These are phyloP conservation scores for Aspergillus sp. DNA, from an alignment of 2,329 filamentous ascomycete genomes.

Conservation along the genomic window DNA sequence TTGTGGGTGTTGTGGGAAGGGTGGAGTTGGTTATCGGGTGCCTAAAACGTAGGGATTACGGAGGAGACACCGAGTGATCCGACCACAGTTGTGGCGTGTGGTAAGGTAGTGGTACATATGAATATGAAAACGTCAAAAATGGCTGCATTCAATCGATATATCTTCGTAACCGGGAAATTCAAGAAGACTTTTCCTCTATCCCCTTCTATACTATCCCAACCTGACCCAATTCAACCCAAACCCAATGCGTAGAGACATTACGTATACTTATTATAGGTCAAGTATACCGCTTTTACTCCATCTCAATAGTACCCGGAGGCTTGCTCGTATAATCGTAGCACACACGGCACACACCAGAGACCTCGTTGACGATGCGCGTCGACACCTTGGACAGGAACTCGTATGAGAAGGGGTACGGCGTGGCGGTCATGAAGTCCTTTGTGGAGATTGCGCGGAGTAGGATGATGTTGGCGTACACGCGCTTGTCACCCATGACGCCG, in stretches of 20 bases:
- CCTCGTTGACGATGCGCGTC: conserved; percentile 72
- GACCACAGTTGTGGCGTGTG: no score
- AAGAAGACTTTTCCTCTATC: conserved; percentile 2
- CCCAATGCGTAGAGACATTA: not conserved
- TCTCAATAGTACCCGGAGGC: conserved; percentile 71
- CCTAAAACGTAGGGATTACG: not conserved
- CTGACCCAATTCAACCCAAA: no score
- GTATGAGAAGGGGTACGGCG: conserved; percentile 66
- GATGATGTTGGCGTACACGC: conserved; percentile 64
- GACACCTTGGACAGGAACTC: conserved; percentile 65
- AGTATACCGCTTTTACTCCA: conserved; percentile 54
- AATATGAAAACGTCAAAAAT: not conserved
- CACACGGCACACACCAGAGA: conserved; percentile 54
- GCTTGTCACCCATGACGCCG: conserved; percentile 60
- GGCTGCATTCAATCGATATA: conserved; percentile 2
- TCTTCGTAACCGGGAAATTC: not conserved
- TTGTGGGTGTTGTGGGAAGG: not conserved
- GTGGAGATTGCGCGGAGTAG: conserved; percentile 62
- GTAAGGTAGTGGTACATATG: not conserved
- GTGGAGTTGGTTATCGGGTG: not conserved
- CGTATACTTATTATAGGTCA: no score
- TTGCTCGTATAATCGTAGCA: conserved; percentile 57
- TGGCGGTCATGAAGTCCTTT: conserved; percentile 73
- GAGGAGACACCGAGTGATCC: no score
- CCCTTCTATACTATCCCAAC: not conserved